These are phyloP conservation scores for Irpex lacteus DNA, from an alignment of 1,284 basidiomycete species.

Conservation along the genomic window DNA sequence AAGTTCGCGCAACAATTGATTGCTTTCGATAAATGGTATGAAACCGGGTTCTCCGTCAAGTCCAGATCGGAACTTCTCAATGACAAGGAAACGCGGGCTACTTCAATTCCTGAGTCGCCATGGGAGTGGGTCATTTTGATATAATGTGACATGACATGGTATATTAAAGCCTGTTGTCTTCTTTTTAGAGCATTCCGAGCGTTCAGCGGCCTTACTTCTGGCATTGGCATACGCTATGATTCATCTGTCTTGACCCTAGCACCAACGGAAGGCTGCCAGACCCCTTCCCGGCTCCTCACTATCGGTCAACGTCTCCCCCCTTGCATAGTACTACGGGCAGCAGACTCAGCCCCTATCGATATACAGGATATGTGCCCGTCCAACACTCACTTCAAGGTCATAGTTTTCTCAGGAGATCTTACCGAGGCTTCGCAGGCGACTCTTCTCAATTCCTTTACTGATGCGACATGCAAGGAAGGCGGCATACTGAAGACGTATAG, in stretches of 20 bases:
- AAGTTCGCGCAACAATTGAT: slow-evolving; percentile 79
- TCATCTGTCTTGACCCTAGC: neutral
- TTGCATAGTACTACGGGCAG: neutral
- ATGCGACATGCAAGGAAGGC: neutral
- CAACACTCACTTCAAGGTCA: slow-evolving; percentile 10
- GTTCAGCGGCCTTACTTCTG: slow-evolving; percentile 1
- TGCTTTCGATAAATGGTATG: slow-evolving; percentile 72
- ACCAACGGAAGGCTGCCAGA: neutral
- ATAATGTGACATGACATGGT: neutral
- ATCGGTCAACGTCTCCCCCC: slow-evolving; percentile 3
- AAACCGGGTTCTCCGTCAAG: slow-evolving; percentile 75
- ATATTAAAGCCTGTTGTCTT: neutral
- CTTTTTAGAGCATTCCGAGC: neutral
- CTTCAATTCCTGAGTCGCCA: slow-evolving; percentile 53
- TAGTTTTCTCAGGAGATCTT: slow-evolving; percentile 7
- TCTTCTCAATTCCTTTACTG: neutral
- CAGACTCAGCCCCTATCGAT: neutral
- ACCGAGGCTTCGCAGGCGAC: neutral
- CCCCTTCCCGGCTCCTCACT: neutral
- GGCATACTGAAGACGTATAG: neutral
- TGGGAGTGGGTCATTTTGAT: slow-evolving; percentile 40
- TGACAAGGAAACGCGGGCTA: slow-evolving; percentile 41
- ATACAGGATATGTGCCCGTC: slow-evolving; percentile 14
- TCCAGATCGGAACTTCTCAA: slow-evolving; percentile 36
- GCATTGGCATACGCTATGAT: slow-evolving; percentile 1